phyloP scores from a whole-genome alignment of 257 asterid species.

The Coffea eugenioides region DNA sequence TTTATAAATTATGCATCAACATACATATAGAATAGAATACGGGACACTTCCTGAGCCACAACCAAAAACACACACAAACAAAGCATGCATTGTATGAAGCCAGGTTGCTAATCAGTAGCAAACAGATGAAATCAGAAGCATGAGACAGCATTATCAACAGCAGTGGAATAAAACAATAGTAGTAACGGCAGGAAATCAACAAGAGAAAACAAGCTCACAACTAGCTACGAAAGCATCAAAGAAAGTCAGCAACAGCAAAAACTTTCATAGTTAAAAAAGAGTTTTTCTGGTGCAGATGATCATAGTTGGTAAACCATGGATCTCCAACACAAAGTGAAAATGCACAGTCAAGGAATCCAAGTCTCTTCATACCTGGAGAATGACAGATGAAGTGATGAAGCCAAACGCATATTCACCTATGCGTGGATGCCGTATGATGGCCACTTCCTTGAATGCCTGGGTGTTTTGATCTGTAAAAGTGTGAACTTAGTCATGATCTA shows the following conservation, averaged over 20 bases:
- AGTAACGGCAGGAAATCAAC: background rate
- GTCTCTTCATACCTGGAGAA: constrained; percentile 38
- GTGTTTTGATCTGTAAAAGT: constrained; percentile 46
- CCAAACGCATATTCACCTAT: constrained; percentile 62
- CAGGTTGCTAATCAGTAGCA: background rate
- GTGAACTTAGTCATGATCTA: background rate
- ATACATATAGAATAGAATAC: background rate
- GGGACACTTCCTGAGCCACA: too few species aligned
- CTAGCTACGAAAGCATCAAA: background rate
- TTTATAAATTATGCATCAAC: background rate
- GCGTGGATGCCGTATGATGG: constrained; percentile 59
- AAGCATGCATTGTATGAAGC: background rate
- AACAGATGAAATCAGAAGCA: background rate
- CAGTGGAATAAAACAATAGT: background rate
- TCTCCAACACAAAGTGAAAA: background rate
- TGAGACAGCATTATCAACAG: background rate
- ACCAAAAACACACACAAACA: background rate
- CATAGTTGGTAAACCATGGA: background rate
- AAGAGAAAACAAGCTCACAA: background rate
- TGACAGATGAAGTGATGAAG: constrained; percentile 50
- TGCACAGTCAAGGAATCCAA: background rate
- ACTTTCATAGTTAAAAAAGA: background rate
- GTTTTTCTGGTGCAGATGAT: background rate
- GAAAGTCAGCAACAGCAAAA: background rate
- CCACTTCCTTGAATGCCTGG: constrained; percentile 56